Evolutionary conservation across 306 rosid species (phyloP), one percentile per base, ranked within the genome.

Genomic region (Carpinus viminea): DNA sequence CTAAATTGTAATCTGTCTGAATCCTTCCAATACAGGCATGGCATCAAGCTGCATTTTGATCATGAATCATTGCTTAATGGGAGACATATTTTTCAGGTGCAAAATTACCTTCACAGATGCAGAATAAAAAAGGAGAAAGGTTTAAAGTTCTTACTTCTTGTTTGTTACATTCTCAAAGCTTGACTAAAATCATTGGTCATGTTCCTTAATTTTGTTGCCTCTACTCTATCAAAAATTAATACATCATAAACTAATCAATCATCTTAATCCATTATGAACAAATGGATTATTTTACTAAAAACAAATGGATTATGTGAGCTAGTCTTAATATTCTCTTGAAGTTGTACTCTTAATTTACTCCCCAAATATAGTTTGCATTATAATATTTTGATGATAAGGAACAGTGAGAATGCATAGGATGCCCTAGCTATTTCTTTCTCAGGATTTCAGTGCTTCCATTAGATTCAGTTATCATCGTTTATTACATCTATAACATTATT

Each of bases 91-190:
- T 94, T 91, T 76, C 77, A 16, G 1, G 90, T 88, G 73, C 84
- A 91, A 76, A 94, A 91, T 57, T 60, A 74, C 80, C 78, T 83
- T 76, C 82, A 83, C 11, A 82, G 87, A 55, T 15, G 62, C 74
- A 78, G 73, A 83, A 81, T 75, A 72, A 80, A 15, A 24, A 86
- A 82, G 83, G 87, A 84, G 34, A 77, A 85, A 91, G 97, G 98
- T 92, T 12, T 21, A 55, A 53, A 34, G 2, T 54, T 21, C 18
- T 83, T 41, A 64, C 31, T 11, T 36, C 54, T 34, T 43, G 51
- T 82, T 69, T 72, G 10, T 83, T 55, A 1, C 64, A 15, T 74
- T 68, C 47, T 12, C 36, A 18, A 38, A 66, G 28, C 28, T 38
- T 66, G 26, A 3, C 21, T 36, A 66, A 41, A 18, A 41, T 38